Evolutionary conservation across 257 asterid genomes (phyloP), one percentile per base, ranked within the genome.

Genomic region (Leonotis leonurus): DNA sequence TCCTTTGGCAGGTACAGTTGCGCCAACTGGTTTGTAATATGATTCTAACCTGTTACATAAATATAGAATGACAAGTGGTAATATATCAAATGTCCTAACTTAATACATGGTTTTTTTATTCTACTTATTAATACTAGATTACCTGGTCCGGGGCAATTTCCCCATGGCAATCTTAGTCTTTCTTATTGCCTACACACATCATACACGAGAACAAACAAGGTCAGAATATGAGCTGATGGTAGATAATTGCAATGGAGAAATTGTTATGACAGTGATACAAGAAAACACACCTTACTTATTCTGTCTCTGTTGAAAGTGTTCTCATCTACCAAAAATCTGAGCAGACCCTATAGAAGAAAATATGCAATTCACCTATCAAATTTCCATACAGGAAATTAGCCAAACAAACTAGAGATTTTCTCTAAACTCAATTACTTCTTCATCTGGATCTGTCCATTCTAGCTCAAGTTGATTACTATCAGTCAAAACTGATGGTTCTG

Each of bases 401-500:
- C 8, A 16, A 56, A 27, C 21, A 66, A 70, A 27, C 30, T 29
- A 64, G 53, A 52, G 3, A 27, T 13, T 44, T 56, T 25, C 27
- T 70, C 27, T 12, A 63, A 65, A 67, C 64, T 24, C 27, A 65
- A 67, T 79, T 74, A 89, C 99, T 73, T 93, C 96, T 79, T 85
- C 99, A 80, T 93, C 95, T 37, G 97, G 97, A 68, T 87, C 69
- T 37, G 76, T 77, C 99, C 99, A 93, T 75, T 89, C 87, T 20
- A 93, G 80, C 65, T 93, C 97, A 65, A 80, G 78, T 69, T 84
- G 78, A 71, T 81, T 82, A 48, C 68, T 82, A 53, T 77, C 86
- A 3, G 78, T 70, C 65, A 67, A 49, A 61, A 89, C 95, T 57
- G 77, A 80, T 36, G 99, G 99, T 62, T 89, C 95, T 60, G 80